Conservation (phyloP, 2,329 filamentous ascomycete genomes). For the Colletotrichum zoysiae region DNA sequence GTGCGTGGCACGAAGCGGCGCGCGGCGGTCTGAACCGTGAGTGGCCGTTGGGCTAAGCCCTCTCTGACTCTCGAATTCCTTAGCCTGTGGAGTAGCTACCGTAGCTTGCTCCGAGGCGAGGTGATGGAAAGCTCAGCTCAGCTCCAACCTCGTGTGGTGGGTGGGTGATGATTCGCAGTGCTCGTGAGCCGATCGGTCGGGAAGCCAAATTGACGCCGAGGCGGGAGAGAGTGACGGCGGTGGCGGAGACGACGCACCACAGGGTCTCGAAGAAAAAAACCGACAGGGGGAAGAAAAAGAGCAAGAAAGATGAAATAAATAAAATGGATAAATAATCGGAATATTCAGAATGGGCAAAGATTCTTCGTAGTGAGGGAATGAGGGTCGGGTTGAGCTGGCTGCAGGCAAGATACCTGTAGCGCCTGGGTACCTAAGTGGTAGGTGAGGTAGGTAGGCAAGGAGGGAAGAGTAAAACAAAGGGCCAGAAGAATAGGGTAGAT, state of each 20-base stretch:
- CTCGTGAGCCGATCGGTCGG: conserved; percentile 41
- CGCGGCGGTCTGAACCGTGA: conserved; percentile 1
- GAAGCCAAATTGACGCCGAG: conserved; percentile 15
- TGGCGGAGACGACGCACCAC: conserved; percentile 15
- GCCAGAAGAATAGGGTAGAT: conserved; percentile 12
- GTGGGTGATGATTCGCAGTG: conserved; percentile 41
- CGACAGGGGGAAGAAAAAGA: not conserved
- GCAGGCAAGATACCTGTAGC: conserved; percentile 40
- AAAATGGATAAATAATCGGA: not conserved
- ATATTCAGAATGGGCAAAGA: conserved; percentile 14
- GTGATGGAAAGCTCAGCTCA: not conserved
- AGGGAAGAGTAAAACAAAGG: conserved; percentile 8
- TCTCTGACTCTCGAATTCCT: conserved; percentile 4
- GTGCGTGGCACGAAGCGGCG: conserved; percentile 9
- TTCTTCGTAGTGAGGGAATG: conserved; percentile 30
- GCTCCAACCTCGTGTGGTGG: not conserved
- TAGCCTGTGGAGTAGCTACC: not conserved
- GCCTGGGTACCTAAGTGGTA: not conserved
- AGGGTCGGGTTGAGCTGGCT: conserved; percentile 14
- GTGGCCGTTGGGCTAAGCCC: not conserved
- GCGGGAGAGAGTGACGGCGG: conserved; percentile 1
- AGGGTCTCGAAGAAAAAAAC: conserved; percentile 1
- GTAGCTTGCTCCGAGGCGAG: not conserved
- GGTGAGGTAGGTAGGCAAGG: not conserved
- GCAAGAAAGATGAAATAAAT: not conserved